Percentiles rank a stretch among this genome's conserved stretches.
phyloP scores from a whole-genome alignment of 768 basidiomycete genomes.

The Boletellus emodensis region DNA sequence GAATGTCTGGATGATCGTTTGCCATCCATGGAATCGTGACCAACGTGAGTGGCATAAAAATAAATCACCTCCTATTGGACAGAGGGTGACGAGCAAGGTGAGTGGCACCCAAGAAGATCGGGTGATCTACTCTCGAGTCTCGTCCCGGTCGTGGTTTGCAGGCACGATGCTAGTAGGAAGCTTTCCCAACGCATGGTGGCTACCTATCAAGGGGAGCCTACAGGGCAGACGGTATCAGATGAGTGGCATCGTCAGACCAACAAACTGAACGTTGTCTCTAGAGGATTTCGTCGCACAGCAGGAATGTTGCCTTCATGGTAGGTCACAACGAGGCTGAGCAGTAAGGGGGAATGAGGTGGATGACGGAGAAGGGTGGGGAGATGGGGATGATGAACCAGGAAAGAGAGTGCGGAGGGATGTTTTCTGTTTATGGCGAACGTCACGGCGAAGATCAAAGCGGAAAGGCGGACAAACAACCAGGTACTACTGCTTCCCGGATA shows the following conservation, averaged over 20 bases:
- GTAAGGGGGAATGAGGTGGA: background rate
- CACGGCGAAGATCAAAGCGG: constrained; percentile 10
- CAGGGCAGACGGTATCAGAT: background rate
- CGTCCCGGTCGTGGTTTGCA: background rate
- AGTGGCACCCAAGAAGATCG: background rate
- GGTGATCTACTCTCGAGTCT: background rate
- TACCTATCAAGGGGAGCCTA: background rate
- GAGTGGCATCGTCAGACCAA: constrained; percentile 3
- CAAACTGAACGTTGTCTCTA: background rate
- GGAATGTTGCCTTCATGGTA: background rate
- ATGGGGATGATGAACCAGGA: background rate
- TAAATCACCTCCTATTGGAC: background rate
- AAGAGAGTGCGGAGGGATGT: background rate
- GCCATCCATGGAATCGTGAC: background rate
- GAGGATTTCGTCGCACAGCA: background rate
- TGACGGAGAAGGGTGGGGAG: background rate
- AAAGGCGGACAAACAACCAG: constrained; percentile 9
- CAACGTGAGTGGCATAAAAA: background rate
- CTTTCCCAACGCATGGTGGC: background rate
- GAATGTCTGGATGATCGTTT: no score
- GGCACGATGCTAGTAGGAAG: background rate
- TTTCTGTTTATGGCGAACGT: constrained; percentile 14
- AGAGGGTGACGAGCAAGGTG: background rate
- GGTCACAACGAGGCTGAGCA: background rate
- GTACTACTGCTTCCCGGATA: background rate